These are phyloP conservation scores for Beauveria brongniartii DNA, from an alignment of 2,329 filamentous ascomycete genomes.

Conservation along the genomic window DNA sequence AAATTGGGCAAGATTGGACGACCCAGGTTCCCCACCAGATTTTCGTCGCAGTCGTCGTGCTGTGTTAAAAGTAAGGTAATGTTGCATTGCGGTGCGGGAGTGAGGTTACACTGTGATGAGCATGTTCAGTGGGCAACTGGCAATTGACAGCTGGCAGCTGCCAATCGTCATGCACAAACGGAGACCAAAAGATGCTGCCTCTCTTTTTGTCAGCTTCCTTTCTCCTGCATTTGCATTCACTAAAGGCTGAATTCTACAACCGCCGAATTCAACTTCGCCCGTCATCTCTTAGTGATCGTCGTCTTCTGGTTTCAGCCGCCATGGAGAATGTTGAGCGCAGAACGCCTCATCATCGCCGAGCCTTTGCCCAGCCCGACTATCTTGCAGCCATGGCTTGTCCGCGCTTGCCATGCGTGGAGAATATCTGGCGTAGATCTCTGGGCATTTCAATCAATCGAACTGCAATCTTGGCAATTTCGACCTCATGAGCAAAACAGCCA, in stretches of 20 bases:
- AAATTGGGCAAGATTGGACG: neutral
- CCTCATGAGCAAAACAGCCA: neutral
- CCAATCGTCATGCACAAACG: neutral
- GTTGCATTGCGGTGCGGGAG: neutral
- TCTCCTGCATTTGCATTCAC: neutral
- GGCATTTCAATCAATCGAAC: conserved; percentile 1
- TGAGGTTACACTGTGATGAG: neutral
- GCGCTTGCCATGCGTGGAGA: neutral
- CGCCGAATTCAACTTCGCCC: neutral
- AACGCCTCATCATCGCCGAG: conserved; percentile 5
- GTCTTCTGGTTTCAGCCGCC: neutral
- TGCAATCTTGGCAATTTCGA: neutral
- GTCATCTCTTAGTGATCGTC: neutral
- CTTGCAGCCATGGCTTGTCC: conserved; percentile 1
- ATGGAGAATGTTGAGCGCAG: neutral
- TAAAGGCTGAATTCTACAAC: neutral
- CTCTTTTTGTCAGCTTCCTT: neutral
- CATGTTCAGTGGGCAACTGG: neutral
- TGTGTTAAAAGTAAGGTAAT: neutral
- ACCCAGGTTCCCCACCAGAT: neutral
- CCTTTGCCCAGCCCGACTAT: conserved; percentile 1
- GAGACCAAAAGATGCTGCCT: neutral
- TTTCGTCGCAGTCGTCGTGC: neutral
- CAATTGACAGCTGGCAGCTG: neutral
- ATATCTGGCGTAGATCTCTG: conserved; percentile 6